Evolutionary conservation across 1,284 basidiomycete species (phyloP).

Genomic region (Ceratobasidium sp.): DNA sequence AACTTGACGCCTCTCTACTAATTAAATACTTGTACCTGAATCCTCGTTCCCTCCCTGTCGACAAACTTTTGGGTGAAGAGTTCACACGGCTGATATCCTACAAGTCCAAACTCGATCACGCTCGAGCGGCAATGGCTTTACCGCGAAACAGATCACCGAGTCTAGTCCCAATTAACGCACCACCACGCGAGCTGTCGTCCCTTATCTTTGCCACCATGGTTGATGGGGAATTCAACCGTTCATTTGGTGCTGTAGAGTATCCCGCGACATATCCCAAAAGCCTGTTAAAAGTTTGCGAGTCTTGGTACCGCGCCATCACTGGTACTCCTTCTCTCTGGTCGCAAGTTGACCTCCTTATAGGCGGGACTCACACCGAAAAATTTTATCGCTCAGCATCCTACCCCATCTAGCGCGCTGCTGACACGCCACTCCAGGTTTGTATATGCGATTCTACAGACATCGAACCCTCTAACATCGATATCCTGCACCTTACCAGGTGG

Average conservation of each 20-base stretch:
- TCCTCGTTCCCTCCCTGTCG: no score
- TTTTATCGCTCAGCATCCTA: background rate
- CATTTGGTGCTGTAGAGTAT: background rate
- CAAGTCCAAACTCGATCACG: background rate
- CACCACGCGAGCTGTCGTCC: slow-evolving; percentile 6
- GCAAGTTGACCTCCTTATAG: background rate
- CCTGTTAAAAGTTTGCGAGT: background rate
- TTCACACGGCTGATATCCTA: background rate
- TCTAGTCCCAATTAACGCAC: background rate
- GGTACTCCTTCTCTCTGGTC: background rate
- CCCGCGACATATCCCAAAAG: background rate
- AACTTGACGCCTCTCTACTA: no score
- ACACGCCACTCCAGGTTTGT: background rate
- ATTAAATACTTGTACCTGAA: no score
- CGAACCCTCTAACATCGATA: background rate
- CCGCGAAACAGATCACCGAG: background rate
- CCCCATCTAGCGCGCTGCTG: background rate
- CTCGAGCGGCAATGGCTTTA: background rate
- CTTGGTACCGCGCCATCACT: background rate
- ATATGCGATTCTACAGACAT: background rate
- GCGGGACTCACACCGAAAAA: background rate
- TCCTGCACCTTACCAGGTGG: background rate
- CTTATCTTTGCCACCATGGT: no score
- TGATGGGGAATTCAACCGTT: no score
- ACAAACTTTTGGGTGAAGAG: no score